These are phyloP conservation scores for Vitis labrusca DNA, from an alignment of 164 flowering plant genomes.

Conservation along the genomic window DNA sequence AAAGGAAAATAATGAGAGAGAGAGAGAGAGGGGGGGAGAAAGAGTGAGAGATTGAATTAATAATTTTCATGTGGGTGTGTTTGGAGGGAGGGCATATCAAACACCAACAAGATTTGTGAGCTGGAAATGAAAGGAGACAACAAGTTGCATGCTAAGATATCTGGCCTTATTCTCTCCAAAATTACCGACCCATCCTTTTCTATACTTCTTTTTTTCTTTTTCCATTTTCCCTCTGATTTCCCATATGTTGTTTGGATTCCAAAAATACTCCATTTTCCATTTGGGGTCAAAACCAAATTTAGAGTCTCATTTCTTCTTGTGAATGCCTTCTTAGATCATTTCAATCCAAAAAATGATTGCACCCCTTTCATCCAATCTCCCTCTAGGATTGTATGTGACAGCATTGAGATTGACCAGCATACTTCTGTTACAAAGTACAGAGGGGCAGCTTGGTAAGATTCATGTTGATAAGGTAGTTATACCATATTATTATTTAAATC, in stretches of 20 bases:
- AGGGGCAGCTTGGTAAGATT: not conserved
- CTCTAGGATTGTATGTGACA: too few species aligned
- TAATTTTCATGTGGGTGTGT: constrained; percentile 34
- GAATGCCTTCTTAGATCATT: too few species aligned
- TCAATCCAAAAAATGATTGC: too few species aligned
- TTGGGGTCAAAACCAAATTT: not conserved
- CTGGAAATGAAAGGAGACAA: constrained; percentile 39
- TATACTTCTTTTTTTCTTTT: too few species aligned
- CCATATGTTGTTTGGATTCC: constrained; percentile 4
- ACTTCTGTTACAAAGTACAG: not conserved
- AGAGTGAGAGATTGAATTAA: constrained; percentile 12
- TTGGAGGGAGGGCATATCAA: constrained; percentile 29
- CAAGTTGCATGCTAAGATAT: constrained; percentile 8
- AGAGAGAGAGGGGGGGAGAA: not conserved
- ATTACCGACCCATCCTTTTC: constrained; percentile 16
- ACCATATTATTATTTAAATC: not conserved
- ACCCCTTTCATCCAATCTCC: too few species aligned
- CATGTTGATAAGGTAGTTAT: constrained; percentile 1
- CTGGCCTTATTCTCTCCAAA: constrained; percentile 15
- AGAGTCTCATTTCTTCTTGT: too few species aligned
- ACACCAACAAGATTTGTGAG: constrained; percentile 30
- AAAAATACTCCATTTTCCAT: not conserved
- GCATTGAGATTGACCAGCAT: too few species aligned
- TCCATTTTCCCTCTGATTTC: constrained; percentile 1
- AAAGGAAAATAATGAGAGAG: not conserved